Conservation (phyloP, 805 yeast species). For the Brettanomyces sp. region DNA sequence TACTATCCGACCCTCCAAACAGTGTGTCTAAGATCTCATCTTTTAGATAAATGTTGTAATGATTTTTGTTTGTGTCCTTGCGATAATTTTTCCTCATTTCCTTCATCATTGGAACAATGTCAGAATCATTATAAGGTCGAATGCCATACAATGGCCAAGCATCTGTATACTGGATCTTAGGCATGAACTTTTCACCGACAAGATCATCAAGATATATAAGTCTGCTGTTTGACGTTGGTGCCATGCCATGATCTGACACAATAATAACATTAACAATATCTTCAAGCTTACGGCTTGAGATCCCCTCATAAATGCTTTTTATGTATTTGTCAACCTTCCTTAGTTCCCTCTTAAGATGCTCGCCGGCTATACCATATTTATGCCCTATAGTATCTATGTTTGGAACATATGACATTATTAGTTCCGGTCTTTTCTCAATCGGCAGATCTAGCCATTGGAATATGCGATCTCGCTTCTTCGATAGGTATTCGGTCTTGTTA, state of each 20-base stretch:
- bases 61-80: constrained; percentile 17
- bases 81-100: constrained; percentile 30
- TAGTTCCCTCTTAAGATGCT: constrained; percentile 44
- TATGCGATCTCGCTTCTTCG: constrained; percentile 48
- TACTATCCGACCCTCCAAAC: constrained; percentile 40
- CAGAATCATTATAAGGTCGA: constrained; percentile 38
- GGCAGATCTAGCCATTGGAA: constrained; percentile 59
- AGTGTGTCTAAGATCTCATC: constrained; percentile 48
- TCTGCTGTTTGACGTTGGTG: constrained; percentile 69
- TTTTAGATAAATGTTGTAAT: constrained; percentile 39
- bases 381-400: constrained; percentile 77
- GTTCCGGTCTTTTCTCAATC: constrained; percentile 54
- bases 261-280: constrained; percentile 65
- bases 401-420: constrained; percentile 72
- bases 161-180: constrained; percentile 50
- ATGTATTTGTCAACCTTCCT: constrained; percentile 59
- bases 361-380: constrained; percentile 57
- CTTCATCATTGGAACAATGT: constrained; percentile 36
- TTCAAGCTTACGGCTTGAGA: constrained; percentile 46
- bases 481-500: constrained; percentile 53
- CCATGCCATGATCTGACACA: constrained; percentile 92
- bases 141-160: constrained; percentile 87
- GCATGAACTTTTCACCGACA: constrained; percentile 30
- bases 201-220: constrained; percentile 66
- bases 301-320: constrained; percentile 35